Percentiles rank a stretch among this genome's conserved stretches.
Evolutionary conservation across 768 basidiomycete genomes (phyloP).

Genomic region (Boletus reticulatus): DNA sequence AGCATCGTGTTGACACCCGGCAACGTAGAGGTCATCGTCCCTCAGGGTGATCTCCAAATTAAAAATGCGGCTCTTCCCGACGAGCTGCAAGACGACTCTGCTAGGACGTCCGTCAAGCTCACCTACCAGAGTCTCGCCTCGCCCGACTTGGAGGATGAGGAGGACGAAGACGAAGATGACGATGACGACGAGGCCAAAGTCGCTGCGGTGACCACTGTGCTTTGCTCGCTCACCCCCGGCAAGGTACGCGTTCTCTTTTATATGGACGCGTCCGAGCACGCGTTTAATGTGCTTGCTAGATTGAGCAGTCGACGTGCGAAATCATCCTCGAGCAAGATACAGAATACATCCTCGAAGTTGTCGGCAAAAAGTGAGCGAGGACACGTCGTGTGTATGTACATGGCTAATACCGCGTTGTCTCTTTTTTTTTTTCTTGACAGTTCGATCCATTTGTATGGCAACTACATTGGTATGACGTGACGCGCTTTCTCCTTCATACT

Average conservation of each 20-base stretch:
- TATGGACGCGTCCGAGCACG: not conserved
- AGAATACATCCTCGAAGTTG: conserved; percentile 63
- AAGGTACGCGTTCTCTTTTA: conserved; percentile 47
- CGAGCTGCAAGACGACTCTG: conserved; percentile 56
- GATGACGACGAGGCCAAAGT: conserved; percentile 39
- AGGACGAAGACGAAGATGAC: conserved; percentile 47
- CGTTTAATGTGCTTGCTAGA: conserved; percentile 40
- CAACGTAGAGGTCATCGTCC: conserved; percentile 52
- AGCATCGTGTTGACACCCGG: conserved; percentile 59
- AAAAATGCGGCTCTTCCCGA: conserved; percentile 84
- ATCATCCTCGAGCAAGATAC: conserved; percentile 67
- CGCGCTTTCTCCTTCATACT: not conserved
- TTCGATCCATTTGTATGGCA: conserved; percentile 76
- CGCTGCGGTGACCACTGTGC: conserved; percentile 48
- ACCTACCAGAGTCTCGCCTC: conserved; percentile 43
- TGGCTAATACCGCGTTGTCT: conserved; percentile 6
- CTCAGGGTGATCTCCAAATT: conserved; percentile 69
- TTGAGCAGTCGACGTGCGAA: conserved; percentile 73
- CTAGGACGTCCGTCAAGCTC: conserved; percentile 67
- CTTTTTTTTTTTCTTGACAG: conserved; percentile 33
- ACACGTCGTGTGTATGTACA: not conserved
- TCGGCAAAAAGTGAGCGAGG: conserved; percentile 74
- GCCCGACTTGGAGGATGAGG: conserved; percentile 40
- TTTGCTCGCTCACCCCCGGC: conserved; percentile 80
- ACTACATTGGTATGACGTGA: conserved; percentile 64